phyloP scores from a whole-genome alignment of 352 stramenopile species.

The Phytophthora cajani region DNA sequence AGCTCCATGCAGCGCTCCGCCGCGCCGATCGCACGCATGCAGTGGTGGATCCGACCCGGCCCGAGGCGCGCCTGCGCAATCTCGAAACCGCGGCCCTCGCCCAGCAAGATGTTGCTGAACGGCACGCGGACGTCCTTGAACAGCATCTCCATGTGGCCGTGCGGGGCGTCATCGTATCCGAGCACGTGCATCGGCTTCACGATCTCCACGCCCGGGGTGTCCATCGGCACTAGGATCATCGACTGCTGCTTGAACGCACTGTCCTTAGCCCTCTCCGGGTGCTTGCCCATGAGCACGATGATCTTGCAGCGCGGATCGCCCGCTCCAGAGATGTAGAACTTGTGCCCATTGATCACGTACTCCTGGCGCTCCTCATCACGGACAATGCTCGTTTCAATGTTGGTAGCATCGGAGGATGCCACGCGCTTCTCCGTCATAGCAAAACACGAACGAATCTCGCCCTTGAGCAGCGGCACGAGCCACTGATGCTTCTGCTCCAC shows the following conservation, averaged over 20 bases:
- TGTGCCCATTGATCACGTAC: constrained; percentile 95
- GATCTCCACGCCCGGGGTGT: constrained; percentile 91
- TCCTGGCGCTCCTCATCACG: constrained; percentile 70
- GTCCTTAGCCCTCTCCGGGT: constrained; percentile 36
- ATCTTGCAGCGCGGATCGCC: constrained; percentile 96
- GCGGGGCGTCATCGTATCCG: constrained; percentile 96
- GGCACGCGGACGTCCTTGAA: constrained; percentile 95
- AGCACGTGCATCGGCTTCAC: constrained; percentile 93
- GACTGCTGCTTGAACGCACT: constrained; percentile 81
- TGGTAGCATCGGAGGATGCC: constrained; percentile 96
- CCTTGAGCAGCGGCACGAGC: constrained; percentile 93
- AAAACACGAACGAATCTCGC: constrained; percentile 95
- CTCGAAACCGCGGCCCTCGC: constrained; percentile 89
- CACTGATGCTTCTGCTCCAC: constrained; percentile 93
- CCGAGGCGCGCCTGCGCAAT: constrained; percentile 94
- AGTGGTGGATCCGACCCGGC: constrained; percentile 97
- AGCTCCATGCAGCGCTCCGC: constrained; percentile 88
- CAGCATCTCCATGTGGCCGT: constrained; percentile 96
- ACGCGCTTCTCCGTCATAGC: constrained; percentile 98
- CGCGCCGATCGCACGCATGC: constrained; percentile 95
- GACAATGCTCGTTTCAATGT: constrained; percentile 91
- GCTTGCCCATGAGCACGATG: constrained; percentile 87
- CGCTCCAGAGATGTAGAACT: constrained; percentile 97
- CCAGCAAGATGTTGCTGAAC: constrained; percentile 84
- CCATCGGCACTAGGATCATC: constrained; percentile 93